Percentiles rank a stretch among this genome's conserved stretches.
phyloP scores from a whole-genome alignment of 2,329 filamentous ascomycete genomes.

The Chrysoporthe cubensis region DNA sequence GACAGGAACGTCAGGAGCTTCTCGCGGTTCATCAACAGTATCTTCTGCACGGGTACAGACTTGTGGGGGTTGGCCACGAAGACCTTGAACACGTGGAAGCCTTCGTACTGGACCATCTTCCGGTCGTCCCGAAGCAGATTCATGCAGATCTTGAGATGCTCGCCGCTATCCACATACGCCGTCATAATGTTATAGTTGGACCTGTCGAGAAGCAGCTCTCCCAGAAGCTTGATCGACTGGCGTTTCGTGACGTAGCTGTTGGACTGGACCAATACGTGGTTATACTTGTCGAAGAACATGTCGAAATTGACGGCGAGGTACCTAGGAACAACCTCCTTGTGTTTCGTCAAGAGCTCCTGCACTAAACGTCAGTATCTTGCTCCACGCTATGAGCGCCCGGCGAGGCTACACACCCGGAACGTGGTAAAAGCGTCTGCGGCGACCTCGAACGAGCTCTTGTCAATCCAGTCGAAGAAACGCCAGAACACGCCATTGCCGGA shows the following conservation, averaged over 20 bases:
- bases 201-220: constrained; percentile 90
- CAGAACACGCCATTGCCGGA: constrained; percentile 88
- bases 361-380: constrained; percentile 5
- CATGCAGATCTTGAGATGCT: constrained; percentile 98
- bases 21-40: constrained; percentile 94
- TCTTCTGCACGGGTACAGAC: constrained; percentile 92
- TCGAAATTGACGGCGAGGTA: constrained; percentile 92
- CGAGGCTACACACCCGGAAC: constrained; percentile 70
- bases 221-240: constrained; percentile 95
- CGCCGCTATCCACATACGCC: constrained; percentile 89
- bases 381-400: neutral
- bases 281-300: constrained; percentile 90
- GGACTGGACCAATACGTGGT: constrained; percentile 83
- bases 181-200: constrained; percentile 99
- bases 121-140: constrained; percentile 92
- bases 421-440: constrained; percentile 97
- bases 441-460: constrained; percentile 94
- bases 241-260: constrained; percentile 97
- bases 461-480: constrained; percentile 97
- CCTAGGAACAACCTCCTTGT: constrained; percentile 87
- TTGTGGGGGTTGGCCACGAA: constrained; percentile 99
- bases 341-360: constrained; percentile 89
- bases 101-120: constrained; percentile 99
- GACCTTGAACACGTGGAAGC: constrained; percentile 99
- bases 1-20: constrained; percentile 87